These are phyloP conservation scores for peach (Prunus persica) DNA, from an alignment of 306 rosid genomes.

Conservation along the genomic window Prunus_persica_NCBIv2 NC_034015.1:5931501-5932000, in stretches of 20 bases:
- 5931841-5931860: not conserved
- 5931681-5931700: not conserved
- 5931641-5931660: not conserved
- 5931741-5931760: too few relatives aligned
- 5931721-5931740: too few relatives aligned
- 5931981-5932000: conserved; percentile 67
- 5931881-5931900: not conserved
- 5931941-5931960: not conserved
- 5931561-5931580: not conserved
- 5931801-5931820: too few relatives aligned
- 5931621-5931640: not conserved
- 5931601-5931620: not conserved
- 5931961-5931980: conserved; percentile 42
- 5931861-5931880: not conserved
- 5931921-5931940: not conserved
- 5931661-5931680: not conserved
- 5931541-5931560: not conserved
- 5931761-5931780: too few relatives aligned
- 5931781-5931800: too few relatives aligned
- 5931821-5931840: too few relatives aligned
- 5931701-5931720: not conserved
- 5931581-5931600: not conserved
- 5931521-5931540: not conserved
- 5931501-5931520: not conserved
- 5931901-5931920: not conserved